phyloP scores from a whole-genome alignment of 169 alveolate species.

The Plasmodium malariae region DNA sequence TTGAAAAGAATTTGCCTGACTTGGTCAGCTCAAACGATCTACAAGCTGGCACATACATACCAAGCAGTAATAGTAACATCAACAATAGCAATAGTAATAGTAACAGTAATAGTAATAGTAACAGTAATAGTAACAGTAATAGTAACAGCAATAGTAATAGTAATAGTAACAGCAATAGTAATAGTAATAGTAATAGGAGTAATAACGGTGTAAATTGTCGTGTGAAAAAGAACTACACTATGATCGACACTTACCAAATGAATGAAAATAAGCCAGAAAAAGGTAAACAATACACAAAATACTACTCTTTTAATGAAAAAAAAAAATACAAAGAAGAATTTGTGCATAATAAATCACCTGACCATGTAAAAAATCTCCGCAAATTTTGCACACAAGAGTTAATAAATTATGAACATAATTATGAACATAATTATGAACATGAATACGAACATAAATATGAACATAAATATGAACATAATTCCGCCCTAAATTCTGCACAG shows the following conservation, averaged over 20 bases:
- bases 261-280: conserved; percentile 1
- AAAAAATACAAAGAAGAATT: neutral
- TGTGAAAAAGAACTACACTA: neutral
- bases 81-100: neutral
- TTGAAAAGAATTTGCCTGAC: neutral
- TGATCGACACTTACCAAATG: neutral
- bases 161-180: neutral
- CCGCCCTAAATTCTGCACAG: neutral
- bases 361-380: neutral
- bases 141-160: neutral
- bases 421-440: conserved; percentile 2
- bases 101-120: neutral
- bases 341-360: conserved; percentile 2
- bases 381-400: neutral
- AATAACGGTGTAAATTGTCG: neutral
- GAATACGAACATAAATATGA: neutral
- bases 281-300: neutral
- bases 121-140: neutral
- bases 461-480: no score
- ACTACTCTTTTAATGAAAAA: neutral
- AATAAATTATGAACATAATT: conserved; percentile 2
- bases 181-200: neutral
- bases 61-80: neutral
- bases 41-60: neutral
- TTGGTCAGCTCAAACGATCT: neutral